Evolutionary conservation across 148 eudicot species (phyloP).

Genomic region (Cornus kousa): DNA sequence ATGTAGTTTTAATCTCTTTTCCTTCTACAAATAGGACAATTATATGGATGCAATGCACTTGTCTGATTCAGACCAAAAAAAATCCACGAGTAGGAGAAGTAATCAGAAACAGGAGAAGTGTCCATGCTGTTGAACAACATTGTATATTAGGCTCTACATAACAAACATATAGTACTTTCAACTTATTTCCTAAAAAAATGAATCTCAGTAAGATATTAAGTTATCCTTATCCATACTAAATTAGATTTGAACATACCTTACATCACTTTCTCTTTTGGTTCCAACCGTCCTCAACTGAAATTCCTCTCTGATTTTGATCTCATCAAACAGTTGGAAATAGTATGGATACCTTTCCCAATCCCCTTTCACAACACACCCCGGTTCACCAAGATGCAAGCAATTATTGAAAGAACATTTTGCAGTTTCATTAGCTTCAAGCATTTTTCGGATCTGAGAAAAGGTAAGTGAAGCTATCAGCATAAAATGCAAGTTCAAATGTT

Average conservation of each 20-base stretch:
- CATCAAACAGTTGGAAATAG: constrained; percentile 89
- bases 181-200: neutral
- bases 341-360: constrained; percentile 92
- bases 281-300: constrained; percentile 86
- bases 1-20: too few relatives aligned
- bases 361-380: constrained; percentile 62
- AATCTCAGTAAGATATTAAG: neutral
- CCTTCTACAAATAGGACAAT: too few relatives aligned
- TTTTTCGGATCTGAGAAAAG: constrained; percentile 53
- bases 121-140: too few relatives aligned
- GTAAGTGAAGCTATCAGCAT: constrained; percentile 8
- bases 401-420: constrained; percentile 67
- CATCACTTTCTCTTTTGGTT: constrained; percentile 87
- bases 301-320: constrained; percentile 80
- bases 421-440: constrained; percentile 47
- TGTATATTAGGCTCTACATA: too few relatives aligned
- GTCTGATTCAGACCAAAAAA: too few relatives aligned
- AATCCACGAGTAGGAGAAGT: too few relatives aligned
- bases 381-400: constrained; percentile 90
- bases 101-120: too few relatives aligned
- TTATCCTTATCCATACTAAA: neutral
- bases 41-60: too few relatives aligned
- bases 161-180: too few relatives aligned
- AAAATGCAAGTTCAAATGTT: neutral
- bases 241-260: constrained; percentile 51